Evolutionary conservation across 768 basidiomycete genomes (phyloP), one percentile per base, ranked within the genome.

Genomic region (Sarcomyxa edulis): DNA sequence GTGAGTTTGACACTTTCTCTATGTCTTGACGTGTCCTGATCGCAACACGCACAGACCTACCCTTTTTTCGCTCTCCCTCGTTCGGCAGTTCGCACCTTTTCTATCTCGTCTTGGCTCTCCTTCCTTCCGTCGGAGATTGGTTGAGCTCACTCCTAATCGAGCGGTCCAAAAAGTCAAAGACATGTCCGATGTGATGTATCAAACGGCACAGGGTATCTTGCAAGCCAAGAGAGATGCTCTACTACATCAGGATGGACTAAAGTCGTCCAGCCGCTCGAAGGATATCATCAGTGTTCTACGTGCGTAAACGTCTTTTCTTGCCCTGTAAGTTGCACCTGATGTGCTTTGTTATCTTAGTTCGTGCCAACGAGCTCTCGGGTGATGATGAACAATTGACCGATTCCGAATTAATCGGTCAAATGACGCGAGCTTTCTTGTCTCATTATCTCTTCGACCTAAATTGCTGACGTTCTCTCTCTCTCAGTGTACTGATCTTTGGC

Each of bases 261-360:
- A 42, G 25, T 58, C 45, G 37, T 47, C 26, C 36, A 59, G 50
- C n/a, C n/a, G n/a, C n/a, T n/a, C n/a, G 49, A 75, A 68, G 41
- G 73, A 76, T 52, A 66, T 78, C 22, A 72, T 74, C 39, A 71
- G 68, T 42, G 57, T 70, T 22, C 56, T 78, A 26, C 50, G 74
- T 76, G 45, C 49, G 71, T 47, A 1, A 15, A 26, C 22, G 20
- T 27, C 6, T 18, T n/a, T n/a, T n/a, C 40, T n/a, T 39, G 9
- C 5, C 10, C 14, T 25, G 3, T 37, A 12, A 10, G 8, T 31
- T 21, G 9, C 20, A 19, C 11, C 25, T 50, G 36, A 10, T 20
- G 6, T 37, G 6, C 16, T 18, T 23, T 2, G 35, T 32, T 7
- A 34, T 11, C 31, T 11, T 25, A 68, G 66, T 68, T 10, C 48